A percentile compares a stretch with the other conserved stretches of the same genome.
Evolutionary conservation across 805 yeast species (phyloP).

Genomic region (Candida xyloterini): DNA sequence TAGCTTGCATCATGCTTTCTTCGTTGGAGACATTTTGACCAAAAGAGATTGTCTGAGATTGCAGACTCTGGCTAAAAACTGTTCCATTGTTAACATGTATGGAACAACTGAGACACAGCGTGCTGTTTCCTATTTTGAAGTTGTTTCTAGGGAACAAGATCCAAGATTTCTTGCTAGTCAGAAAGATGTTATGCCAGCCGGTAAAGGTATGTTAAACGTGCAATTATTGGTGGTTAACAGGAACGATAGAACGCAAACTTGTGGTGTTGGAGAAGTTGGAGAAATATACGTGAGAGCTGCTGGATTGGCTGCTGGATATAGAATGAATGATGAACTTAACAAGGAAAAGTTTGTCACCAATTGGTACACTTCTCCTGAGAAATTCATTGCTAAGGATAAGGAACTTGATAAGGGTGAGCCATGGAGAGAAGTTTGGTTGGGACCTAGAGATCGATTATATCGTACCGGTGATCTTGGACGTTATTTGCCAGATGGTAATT

Average conservation of each 20-base stretch:
- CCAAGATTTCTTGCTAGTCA: conserved; percentile 73
- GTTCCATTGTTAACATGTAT: conserved; percentile 92
- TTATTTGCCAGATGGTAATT: conserved; percentile 94
- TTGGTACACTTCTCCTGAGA: conserved; percentile 76
- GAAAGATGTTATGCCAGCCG: conserved; percentile 98
- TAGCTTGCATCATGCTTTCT: conserved; percentile 88
- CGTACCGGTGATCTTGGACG: conserved; percentile 98
- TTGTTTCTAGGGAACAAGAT: conserved; percentile 67
- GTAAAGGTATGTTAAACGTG: conserved; percentile 94
- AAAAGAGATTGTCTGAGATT: conserved; percentile 94
- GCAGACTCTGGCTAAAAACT: conserved; percentile 89
- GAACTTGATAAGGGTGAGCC: conserved; percentile 43
- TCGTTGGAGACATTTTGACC: conserved; percentile 96
- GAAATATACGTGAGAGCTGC: conserved; percentile 98
- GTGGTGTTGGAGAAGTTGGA: conserved; percentile 99
- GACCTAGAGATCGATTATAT: conserved; percentile 94
- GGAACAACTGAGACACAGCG: conserved; percentile 99
- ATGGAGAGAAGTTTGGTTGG: conserved; percentile 83
- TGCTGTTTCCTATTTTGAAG: conserved; percentile 92
- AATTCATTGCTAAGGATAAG: conserved; percentile 61
- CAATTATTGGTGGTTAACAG: conserved; percentile 93
- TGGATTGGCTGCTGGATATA: conserved; percentile 94
- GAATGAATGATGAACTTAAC: conserved; percentile 87
- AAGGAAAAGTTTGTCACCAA: conserved; percentile 82
- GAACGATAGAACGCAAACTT: conserved; percentile 79